Conservation (phyloP, 225 moss, liverwort and hornwort species). For the Bryum argenteum region DNA sequence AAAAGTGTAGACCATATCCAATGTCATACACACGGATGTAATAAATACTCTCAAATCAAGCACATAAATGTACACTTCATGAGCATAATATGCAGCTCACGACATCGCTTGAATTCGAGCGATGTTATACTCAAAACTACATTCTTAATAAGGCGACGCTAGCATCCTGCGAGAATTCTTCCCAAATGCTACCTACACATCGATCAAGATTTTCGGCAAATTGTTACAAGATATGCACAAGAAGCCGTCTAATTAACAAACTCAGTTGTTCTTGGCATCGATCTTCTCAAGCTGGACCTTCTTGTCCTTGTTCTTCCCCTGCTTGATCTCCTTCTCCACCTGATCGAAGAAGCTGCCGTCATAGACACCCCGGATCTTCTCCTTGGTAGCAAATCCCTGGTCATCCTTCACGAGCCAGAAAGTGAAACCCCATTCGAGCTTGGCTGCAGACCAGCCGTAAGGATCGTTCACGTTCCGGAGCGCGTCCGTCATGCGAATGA, state of each 20-base stretch:
- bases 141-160: too few species aligned
- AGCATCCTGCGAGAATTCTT: too few species aligned
- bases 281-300: slow-evolving; percentile 49
- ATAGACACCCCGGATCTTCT: slow-evolving; percentile 50
- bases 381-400: slow-evolving; percentile 51
- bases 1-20: too few species aligned
- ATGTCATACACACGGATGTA: too few species aligned
- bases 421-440: slow-evolving; percentile 61
- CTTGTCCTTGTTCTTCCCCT: slow-evolving; percentile 50
- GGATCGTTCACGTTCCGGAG: slow-evolving; percentile 55
- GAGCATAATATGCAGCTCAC: too few species aligned
- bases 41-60: too few species aligned
- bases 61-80: too few species aligned
- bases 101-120: too few species aligned
- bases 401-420: slow-evolving; percentile 54
- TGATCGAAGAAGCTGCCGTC: slow-evolving; percentile 58
- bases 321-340: slow-evolving; percentile 43
- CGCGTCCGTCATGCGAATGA: slow-evolving; percentile 48
- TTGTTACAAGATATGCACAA: not conserved
- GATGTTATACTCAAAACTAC: too few species aligned
- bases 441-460: slow-evolving; percentile 59
- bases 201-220: not conserved
- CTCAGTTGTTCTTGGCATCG: slow-evolving; percentile 35
- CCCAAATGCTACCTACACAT: too few species aligned
- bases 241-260: not conserved